Evolutionary conservation across 2,329 filamentous ascomycete species (phyloP), one percentile per base, ranked within the genome.

Genomic region (Ophiostoma sp.): DNA sequence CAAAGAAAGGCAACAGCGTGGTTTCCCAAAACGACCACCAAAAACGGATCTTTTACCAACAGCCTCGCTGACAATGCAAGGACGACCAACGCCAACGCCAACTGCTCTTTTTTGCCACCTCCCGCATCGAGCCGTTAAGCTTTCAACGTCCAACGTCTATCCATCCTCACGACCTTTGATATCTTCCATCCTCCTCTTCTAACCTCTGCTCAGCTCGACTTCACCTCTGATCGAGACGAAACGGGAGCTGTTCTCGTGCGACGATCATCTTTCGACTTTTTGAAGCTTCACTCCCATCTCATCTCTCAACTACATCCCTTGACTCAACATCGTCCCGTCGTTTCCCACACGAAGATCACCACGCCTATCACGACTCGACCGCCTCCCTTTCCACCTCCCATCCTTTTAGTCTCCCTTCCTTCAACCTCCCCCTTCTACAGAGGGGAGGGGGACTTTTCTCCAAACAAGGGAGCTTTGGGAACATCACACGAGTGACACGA

Each of bases 41-140:
- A 42, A 48, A 22, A 68, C 57, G 57, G 39, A 17, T 42, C 61
- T 42, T 42, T 22, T 22, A 19, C 36, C 61, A 69, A 55, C 71
- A 72, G 71, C 71, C 71, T 72, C 50, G 71, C 48, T 57, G 25
- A 59, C 61, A 66, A 45, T n/a, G 33, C 61, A 42, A 66, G 17
- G 22, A 33, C 69, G 48, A 33, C 69, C 52, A 31, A 45, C 68
- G 6, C n/a, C 39, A 28, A 57, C 52, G 19, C 36, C 36, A 45
- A 19, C 22, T 25, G n/a, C 36, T 25, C n/a, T 8, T 48, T 25
- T 63, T 68, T 68, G 64, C 64, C 64, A 68, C 64, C 61, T 64
- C 61, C 61, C 22, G 63, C 42, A 68, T 68, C 63, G 28, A 33
- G 36, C 22, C 42, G 42, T 45, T 64, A 12, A 28, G n/a, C 39